Evolutionary conservation across 2,329 filamentous ascomycete genomes (phyloP).

Genomic region (Fulvia fulva): DNA sequence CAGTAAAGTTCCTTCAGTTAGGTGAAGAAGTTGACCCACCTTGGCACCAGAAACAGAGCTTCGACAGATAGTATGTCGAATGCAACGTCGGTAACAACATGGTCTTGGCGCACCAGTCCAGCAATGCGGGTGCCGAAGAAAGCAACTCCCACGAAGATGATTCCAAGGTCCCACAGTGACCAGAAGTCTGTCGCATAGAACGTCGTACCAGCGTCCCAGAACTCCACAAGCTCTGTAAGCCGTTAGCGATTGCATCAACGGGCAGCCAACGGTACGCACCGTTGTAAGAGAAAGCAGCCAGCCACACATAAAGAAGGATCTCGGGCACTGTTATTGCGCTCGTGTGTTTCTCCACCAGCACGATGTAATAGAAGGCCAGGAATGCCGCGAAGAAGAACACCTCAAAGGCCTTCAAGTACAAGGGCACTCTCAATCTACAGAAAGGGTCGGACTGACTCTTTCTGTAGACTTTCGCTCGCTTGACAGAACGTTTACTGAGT

Average conservation of each 20-base stretch:
- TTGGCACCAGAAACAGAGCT: constrained; percentile 82
- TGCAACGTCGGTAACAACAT: constrained; percentile 66
- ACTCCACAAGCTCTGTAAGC: constrained; percentile 59
- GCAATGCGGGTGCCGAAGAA: constrained; percentile 67
- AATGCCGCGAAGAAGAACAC: constrained; percentile 75
- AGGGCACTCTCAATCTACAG: constrained; percentile 71
- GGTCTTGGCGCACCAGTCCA: constrained; percentile 59
- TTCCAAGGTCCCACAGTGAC: constrained; percentile 59
- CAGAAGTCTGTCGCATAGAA: constrained; percentile 83
- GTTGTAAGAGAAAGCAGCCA: constrained; percentile 82
- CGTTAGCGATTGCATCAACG: not conserved
- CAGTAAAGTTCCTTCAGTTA: not conserved
- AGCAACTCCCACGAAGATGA: constrained; percentile 37
- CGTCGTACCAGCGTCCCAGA: constrained; percentile 77
- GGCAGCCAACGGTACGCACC: constrained; percentile 43
- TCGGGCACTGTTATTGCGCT: constrained; percentile 66
- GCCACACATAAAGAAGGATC: constrained; percentile 75
- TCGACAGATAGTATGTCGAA: constrained; percentile 90
- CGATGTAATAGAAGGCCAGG: constrained; percentile 77
- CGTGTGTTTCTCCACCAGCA: constrained; percentile 67
- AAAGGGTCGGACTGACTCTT: constrained; percentile 63
- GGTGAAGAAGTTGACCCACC: constrained; percentile 35
- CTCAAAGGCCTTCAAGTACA: constrained; percentile 81
- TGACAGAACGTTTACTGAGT: constrained; percentile 67
- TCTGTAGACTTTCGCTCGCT: constrained; percentile 74